These are phyloP conservation scores for Termitomyces titanicus DNA, from an alignment of 768 basidiomycete species.

Conservation along the genomic window DNA sequence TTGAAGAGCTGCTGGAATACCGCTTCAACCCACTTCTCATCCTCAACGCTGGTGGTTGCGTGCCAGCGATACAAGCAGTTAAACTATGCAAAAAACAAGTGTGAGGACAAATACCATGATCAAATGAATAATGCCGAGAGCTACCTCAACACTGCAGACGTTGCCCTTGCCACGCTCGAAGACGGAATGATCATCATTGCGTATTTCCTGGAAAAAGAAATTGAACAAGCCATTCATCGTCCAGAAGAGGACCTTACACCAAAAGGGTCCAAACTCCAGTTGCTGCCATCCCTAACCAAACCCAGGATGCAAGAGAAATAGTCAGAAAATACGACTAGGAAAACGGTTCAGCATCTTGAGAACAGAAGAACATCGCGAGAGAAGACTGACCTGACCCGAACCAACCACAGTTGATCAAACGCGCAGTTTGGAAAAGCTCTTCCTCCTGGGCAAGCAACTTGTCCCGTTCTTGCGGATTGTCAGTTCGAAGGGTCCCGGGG, in stretches of 20 bases:
- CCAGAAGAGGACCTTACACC: slow-evolving; percentile 34
- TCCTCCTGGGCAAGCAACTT: slow-evolving; percentile 56
- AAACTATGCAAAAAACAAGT: slow-evolving; percentile 43
- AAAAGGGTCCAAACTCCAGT: slow-evolving; percentile 77
- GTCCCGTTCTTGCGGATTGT: slow-evolving; percentile 28
- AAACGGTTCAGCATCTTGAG: neutral
- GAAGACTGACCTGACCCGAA: slow-evolving; percentile 50
- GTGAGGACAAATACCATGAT: neutral
- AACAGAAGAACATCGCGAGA: slow-evolving; percentile 1
- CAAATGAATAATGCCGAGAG: slow-evolving; percentile 1
- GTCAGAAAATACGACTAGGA: slow-evolving; percentile 67
- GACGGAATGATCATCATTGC: slow-evolving; percentile 54
- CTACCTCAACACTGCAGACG: slow-evolving; percentile 76
- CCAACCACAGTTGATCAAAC: slow-evolving; percentile 78
- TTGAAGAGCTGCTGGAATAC: slow-evolving; percentile 53
- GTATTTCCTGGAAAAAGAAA: slow-evolving; percentile 49
- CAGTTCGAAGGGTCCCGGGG: slow-evolving; percentile 42
- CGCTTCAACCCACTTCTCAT: slow-evolving; percentile 63
- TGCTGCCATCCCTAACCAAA: slow-evolving; percentile 69
- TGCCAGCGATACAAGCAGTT: slow-evolving; percentile 87
- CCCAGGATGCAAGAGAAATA: slow-evolving; percentile 82
- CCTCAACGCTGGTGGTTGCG: slow-evolving; percentile 68
- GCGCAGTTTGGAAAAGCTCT: slow-evolving; percentile 81
- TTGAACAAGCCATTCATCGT: neutral
- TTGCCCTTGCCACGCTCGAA: slow-evolving; percentile 83